Conservation (phyloP, 768 basidiomycete species). For the Trichaptum fuscoviolaceum region DNA sequence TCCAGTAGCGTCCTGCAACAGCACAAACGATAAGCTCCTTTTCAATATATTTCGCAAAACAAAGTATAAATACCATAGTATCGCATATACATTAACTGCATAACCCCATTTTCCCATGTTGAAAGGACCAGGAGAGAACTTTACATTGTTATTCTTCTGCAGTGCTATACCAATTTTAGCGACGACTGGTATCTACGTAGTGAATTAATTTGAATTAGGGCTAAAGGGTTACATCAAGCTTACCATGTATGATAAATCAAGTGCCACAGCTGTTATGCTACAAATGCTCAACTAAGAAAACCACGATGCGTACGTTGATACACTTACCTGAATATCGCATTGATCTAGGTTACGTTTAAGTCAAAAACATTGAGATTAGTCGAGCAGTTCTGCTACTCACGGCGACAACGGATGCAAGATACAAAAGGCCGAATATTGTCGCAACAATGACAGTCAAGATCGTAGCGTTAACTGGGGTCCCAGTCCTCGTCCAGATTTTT, state of each 20-base stretch:
- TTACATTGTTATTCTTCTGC: conserved; percentile 5
- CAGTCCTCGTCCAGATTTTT: conserved; percentile 15
- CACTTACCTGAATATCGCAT: conserved; percentile 17
- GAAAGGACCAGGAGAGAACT: conserved; percentile 16
- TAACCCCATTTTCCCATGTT: conserved; percentile 16
- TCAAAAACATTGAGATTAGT: background rate
- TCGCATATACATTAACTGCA: conserved; percentile 14
- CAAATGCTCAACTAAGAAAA: background rate
- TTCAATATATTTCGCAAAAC: background rate
- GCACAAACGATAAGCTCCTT: background rate
- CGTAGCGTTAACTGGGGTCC: conserved; percentile 16
- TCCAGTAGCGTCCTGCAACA: conserved; percentile 12
- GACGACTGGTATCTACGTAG: conserved; percentile 12
- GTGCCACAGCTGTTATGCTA: conserved; percentile 17
- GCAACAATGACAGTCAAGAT: conserved; percentile 15
- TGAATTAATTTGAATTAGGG: background rate
- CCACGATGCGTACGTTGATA: background rate
- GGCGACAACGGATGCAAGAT: conserved; percentile 15
- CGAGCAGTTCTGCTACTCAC: conserved; percentile 3
- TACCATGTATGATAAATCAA: conserved; percentile 14
- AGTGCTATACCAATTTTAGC: conserved; percentile 12
- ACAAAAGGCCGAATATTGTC: conserved; percentile 16
- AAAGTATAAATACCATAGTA: conserved; percentile 14
- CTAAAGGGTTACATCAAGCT: background rate
- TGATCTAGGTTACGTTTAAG: conserved; percentile 11